A percentile compares a stretch with the other conserved stretches of the same genome.
Evolutionary conservation across 1,284 basidiomycete species (phyloP).

Genomic region (Ustilago hordei): DNA sequence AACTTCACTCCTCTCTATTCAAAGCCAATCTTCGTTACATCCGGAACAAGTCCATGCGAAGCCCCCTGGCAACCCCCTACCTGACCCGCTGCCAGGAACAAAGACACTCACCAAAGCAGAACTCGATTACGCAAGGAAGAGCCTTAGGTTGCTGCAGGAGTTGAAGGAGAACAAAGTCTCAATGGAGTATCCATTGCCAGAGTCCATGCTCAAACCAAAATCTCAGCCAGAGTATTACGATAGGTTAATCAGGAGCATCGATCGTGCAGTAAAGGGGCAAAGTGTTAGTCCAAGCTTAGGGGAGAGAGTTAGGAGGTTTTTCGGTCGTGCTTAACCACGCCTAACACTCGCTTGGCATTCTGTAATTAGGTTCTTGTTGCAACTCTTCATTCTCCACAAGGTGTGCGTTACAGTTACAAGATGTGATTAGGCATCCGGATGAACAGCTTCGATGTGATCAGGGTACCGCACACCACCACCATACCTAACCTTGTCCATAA

Average conservation of each 20-base stretch:
- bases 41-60: slow-evolving; percentile 30
- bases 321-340: slow-evolving; percentile 29
- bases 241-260: slow-evolving; percentile 50
- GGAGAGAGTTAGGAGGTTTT: slow-evolving; percentile 57
- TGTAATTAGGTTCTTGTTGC: neutral
- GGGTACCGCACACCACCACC: slow-evolving; percentile 33
- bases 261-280: slow-evolving; percentile 50
- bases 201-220: slow-evolving; percentile 53
- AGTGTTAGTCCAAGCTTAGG: slow-evolving; percentile 25
- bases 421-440: neutral
- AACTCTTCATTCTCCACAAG: neutral
- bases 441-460: slow-evolving; percentile 35
- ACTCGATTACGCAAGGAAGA: slow-evolving; percentile 44
- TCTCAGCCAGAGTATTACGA: slow-evolving; percentile 59
- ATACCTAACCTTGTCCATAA: slow-evolving; percentile 57
- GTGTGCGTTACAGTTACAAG: neutral
- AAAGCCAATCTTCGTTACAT: slow-evolving; percentile 32
- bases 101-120: slow-evolving; percentile 30
- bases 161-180: slow-evolving; percentile 50
- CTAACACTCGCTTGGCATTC: neutral
- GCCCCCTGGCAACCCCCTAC: slow-evolving; percentile 14
- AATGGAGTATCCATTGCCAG: slow-evolving; percentile 48
- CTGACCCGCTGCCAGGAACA: slow-evolving; percentile 17
- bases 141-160: slow-evolving; percentile 41
- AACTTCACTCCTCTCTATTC: slow-evolving; percentile 30